phyloP scores from a whole-genome alignment of 2,329 filamentous ascomycete species.

The Aspergillus chevalieri region DNA sequence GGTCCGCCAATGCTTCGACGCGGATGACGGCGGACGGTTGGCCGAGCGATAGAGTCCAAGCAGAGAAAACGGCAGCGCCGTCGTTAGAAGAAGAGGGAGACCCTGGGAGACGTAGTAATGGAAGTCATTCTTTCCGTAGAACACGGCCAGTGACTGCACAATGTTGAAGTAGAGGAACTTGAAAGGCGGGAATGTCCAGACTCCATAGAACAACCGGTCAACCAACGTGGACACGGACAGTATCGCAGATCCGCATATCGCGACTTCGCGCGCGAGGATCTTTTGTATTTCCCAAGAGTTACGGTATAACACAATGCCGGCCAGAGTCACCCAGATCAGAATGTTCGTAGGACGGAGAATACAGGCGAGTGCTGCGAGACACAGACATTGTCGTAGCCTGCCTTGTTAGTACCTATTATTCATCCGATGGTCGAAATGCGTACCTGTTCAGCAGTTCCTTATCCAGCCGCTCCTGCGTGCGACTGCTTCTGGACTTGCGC shows the following conservation, averaged over 20 bases:
- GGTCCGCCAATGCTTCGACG: conserved; percentile 21
- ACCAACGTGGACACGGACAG: conserved; percentile 59
- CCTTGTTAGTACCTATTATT: conserved; percentile 5
- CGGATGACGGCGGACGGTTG: conserved; percentile 29
- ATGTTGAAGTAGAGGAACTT: conserved; percentile 90
- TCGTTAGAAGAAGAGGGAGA: conserved; percentile 77
- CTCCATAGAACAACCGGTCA: conserved; percentile 73
- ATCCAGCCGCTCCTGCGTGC: background rate
- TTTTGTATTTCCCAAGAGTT: conserved; percentile 39
- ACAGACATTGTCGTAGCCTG: conserved; percentile 59
- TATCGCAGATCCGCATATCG: conserved; percentile 56
- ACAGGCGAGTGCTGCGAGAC: conserved; percentile 73
- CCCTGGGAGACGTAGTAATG: conserved; percentile 94
- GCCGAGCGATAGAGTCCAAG: conserved; percentile 55
- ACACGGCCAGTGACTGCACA: conserved; percentile 76
- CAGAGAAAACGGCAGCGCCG: conserved; percentile 69
- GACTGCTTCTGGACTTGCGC: conserved; percentile 6
- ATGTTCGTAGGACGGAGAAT: conserved; percentile 84
- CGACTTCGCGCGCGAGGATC: conserved; percentile 56
- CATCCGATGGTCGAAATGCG: conserved; percentile 1
- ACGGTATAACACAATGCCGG: conserved; percentile 47
- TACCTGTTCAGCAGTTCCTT: conserved; percentile 20
- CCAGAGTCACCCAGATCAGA: conserved; percentile 72
- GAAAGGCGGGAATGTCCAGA: conserved; percentile 83
- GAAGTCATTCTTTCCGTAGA: conserved; percentile 84